phyloP scores from a whole-genome alignment of 805 yeast genomes.

The Lipomyces mesembrius region DNA sequence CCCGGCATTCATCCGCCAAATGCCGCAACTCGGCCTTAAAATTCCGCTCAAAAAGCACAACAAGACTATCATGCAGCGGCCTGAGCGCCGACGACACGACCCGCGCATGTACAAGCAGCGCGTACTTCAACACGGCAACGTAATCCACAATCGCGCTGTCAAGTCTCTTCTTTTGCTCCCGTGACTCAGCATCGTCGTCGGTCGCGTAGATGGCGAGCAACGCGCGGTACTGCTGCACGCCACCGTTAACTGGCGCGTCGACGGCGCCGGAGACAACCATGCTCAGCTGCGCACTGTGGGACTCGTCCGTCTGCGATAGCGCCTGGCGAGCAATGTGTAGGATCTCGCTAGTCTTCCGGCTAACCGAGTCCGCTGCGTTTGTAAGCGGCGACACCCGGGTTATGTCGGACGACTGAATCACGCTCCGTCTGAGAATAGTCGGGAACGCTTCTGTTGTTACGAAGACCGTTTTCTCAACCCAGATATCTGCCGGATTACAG shows the following conservation, averaged over 20 bases:
- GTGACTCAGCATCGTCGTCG: constrained; percentile 13
- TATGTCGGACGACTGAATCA: constrained; percentile 56
- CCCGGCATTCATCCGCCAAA: constrained; percentile 21
- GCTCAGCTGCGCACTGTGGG: constrained; percentile 55
- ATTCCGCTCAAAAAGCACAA: constrained; percentile 65
- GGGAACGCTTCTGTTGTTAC: constrained; percentile 81
- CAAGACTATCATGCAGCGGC: constrained; percentile 69
- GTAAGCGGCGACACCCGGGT: constrained; percentile 78
- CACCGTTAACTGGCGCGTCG: constrained; percentile 92
- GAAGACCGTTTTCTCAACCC: constrained; percentile 88
- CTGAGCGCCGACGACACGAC: constrained; percentile 61
- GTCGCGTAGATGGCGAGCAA: constrained; percentile 51
- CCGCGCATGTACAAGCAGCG: constrained; percentile 70
- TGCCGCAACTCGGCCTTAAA: constrained; percentile 64
- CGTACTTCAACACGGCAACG: constrained; percentile 64
- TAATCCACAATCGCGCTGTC: constrained; percentile 52
- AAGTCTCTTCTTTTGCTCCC: constrained; percentile 13
- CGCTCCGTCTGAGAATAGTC: constrained; percentile 83
- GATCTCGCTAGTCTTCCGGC: constrained; percentile 72
- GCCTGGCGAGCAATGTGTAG: constrained; percentile 61
- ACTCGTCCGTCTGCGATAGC: constrained; percentile 28
- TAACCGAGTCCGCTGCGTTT: constrained; percentile 73
- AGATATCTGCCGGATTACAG: constrained; percentile 57
- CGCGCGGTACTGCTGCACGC: constrained; percentile 78
- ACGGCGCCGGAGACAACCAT: constrained; percentile 65